Evolutionary conservation across 1,284 basidiomycete species (phyloP), one percentile per base, ranked within the genome.

Genomic region (Porodaedalea pini): DNA sequence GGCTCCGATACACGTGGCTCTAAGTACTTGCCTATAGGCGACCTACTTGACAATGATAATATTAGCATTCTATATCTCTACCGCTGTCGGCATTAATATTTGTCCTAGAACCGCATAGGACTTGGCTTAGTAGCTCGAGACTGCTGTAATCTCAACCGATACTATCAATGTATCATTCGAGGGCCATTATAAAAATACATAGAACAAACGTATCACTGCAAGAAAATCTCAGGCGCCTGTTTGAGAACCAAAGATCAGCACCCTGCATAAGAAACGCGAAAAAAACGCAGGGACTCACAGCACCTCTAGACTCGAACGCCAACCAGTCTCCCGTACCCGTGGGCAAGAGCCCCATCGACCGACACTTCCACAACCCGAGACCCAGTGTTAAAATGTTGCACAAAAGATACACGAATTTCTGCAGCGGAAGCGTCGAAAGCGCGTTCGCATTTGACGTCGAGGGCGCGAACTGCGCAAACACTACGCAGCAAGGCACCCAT

Each of bases 271-370:
- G 39, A 19, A 11, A 36, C 37, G 47, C 48, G 7, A 58, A 39
- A 58, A 56, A 56, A 15, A 58, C 25, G 31, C 44, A 39, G 34
- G 34, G 6, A 75, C 88, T 64, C 64, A 92, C 90, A 68, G 74
- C 65, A 34, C 82, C 83, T 65, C 92, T 76, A 2, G 83, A 88
- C 74, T 95, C 92, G 66, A 95, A 95, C 21, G 90, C 92, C 53
- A 94, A 73, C 92, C 93, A 96, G 72, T 96, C 93, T 2, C 88
- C 91, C 0, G 92, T 89, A 1, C 92, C 91, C 1, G 84, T 88
- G 0, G 93, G 93, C 27, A 96, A 71, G 54, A 96, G 75, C 1
- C 93, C 93, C 92, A 96, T 94, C 0, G 86, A 83, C 49, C 85
- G 83, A 71, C 92, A 94, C 71, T 96, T 96, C 86, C 89, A 96